phyloP scores from a whole-genome alignment of 2,329 filamentous ascomycete species.

The Fusarium proliferatum region DNA sequence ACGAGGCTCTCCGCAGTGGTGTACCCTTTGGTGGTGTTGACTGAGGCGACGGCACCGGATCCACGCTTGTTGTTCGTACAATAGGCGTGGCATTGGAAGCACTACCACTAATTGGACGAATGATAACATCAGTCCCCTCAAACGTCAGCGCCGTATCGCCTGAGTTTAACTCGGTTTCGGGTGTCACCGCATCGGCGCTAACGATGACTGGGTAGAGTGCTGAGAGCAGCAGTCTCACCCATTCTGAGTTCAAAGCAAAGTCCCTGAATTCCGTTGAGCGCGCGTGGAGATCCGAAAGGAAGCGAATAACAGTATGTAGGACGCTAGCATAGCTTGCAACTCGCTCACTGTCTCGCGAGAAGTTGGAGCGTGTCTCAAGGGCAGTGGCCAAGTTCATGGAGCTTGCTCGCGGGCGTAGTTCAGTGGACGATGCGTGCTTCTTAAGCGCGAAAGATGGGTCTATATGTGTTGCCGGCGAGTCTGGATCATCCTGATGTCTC shows the following conservation, averaged over 20 bases:
- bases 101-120: conserved; percentile 72
- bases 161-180: conserved; percentile 88
- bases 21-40: conserved; percentile 64
- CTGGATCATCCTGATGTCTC: conserved; percentile 69
- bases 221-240: conserved; percentile 80
- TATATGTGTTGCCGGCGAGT: conserved; percentile 58
- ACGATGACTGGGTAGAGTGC: conserved; percentile 90
- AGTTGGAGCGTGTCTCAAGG: conserved; percentile 59
- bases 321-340: conserved; percentile 68
- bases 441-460: conserved; percentile 15
- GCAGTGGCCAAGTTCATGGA: conserved; percentile 76
- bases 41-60: conserved; percentile 61
- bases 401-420: conserved; percentile 58
- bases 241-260: conserved; percentile 82
- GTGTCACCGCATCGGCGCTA: conserved; percentile 82
- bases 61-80: conserved; percentile 74
- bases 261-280: conserved; percentile 83
- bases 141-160: conserved; percentile 84
- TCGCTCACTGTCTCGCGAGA: conserved; percentile 57
- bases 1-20: conserved; percentile 82
- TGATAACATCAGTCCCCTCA: conserved; percentile 85
- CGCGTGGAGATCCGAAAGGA: conserved; percentile 81
- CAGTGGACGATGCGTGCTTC: conserved; percentile 25
- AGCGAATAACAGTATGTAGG: conserved; percentile 80
- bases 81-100: conserved; percentile 74